Evolutionary conservation across 345 rosid species (phyloP), one percentile per base, ranked within the genome.

Genomic region (Lagerstroemia speciosa): DNA sequence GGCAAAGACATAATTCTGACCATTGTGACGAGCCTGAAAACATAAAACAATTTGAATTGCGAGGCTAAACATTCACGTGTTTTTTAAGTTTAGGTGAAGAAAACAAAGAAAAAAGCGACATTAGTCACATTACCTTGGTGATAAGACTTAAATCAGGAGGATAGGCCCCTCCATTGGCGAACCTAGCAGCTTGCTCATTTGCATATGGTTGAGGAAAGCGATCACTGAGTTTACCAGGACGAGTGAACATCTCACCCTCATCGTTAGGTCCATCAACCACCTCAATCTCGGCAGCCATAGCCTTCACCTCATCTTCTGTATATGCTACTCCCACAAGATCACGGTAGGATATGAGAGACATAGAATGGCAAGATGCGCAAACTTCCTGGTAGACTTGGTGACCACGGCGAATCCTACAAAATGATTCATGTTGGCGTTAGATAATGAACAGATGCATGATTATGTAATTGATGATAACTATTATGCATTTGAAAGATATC

Each of bases 111-210:
- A 36, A 36, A 36, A 9, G 14, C 46, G 68, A 68, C 67, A 76
- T 85, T 78, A 9, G 14, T 46, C 67, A 68, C 67, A 76, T 85
- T 78, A 95, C 98, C 84, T 95, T 95, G 29, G 99, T 95, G 69
- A 95, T 85, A 71, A 95, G 98, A 88, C 98, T 95, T 52, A 95
- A 80, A 89, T 95, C 99, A 67, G 99, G 98, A 71, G 99, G 99
- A 84, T 95, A 92, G 4, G 99, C 99, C 75, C 99, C 99, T 74
- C 99, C 99, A 87, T 95, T 95, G 38, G 99, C 99, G 82, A 92
- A 95, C 82, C 97, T 90, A 72, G 99, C 99, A 16, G 99, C 99
- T 78, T 78, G 76, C 75, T 95, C 99, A 73, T 95, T 95, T 1
- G 89, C 22, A 75, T 95, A 95, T 55, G 99, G 98, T 78, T 86